Base-by-base conservation (phyloP, 805 yeast species). In the Ogataea henricii region DNA sequence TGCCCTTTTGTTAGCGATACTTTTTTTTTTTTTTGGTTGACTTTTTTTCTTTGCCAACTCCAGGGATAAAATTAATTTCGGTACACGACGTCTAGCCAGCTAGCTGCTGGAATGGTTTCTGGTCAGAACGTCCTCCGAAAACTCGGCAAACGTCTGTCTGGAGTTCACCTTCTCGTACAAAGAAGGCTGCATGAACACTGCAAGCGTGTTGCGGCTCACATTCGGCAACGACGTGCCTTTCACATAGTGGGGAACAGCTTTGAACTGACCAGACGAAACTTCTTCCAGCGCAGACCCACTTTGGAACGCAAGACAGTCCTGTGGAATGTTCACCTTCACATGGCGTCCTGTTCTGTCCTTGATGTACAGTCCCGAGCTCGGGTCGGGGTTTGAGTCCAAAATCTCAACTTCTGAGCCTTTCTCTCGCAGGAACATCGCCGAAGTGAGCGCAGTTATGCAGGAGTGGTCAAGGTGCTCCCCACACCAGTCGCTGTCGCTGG, bases 381-480 rank as follows among this genome's bases (percentile, higher is more conserved):
- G 62, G 53, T 76, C 82, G 0, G 81, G 81, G 17, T 65, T 60
- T 10, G 36, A n/a, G 14, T 56, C 65, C 6, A 74, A 53, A 7
- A 45, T 49, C 45, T 29, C 49, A 32, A 48, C 48, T 4, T 40
- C 33, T 4, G 49, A 45, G 7, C 58, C 49, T 3, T 63, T 52
- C 46, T 77, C 79, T 46, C 76, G 73, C 13, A 77, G 51, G 49
- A 70, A 79, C 55, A 78, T 59, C 10, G 84, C 83, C 18, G 82
- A 73, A 1, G 84, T 79, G 16, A 81, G 64, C 0, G 81, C 85
- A 0, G 86, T 81, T 18, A 81, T 62, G 56, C 85, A 79, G 4
- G 82, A 76, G 53, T 81, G 85, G 58, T 81, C 86, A 35, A 72
- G 53, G 57, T 81, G 86, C 54, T 79, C 82, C 0, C 84, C 85